Evolutionary conservation across 2,329 filamentous ascomycete genomes (phyloP).

Genomic region (Colletotrichum magnum): DNA sequence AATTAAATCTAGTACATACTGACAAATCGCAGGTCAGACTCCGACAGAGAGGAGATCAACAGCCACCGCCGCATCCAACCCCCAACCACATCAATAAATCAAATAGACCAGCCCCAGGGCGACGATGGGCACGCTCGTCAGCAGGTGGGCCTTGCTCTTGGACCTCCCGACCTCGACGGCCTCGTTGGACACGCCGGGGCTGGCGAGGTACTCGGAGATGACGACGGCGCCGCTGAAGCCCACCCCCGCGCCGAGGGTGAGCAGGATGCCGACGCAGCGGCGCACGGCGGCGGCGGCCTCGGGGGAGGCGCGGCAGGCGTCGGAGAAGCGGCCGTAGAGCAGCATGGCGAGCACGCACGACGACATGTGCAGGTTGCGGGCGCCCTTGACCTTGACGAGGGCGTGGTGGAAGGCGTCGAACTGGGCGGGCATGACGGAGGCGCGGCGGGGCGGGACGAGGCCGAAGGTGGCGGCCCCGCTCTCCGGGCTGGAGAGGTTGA

Average conservation of each 20-base stretch:
- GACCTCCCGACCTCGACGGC: constrained; percentile 23
- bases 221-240: constrained; percentile 32
- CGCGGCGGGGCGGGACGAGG: constrained; percentile 23
- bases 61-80: no score
- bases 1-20: not conserved
- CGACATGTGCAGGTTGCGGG: constrained; percentile 37
- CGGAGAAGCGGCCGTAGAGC: constrained; percentile 29
- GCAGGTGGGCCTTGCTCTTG: constrained; percentile 25
- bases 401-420: constrained; percentile 38
- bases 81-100: constrained; percentile 1
- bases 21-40: not conserved
- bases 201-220: constrained; percentile 23
- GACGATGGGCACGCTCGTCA: constrained; percentile 28
- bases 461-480: constrained; percentile 33
- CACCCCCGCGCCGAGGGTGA: constrained; percentile 26
- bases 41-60: not conserved
- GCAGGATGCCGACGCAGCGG: constrained; percentile 29
- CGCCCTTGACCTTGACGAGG: constrained; percentile 37
- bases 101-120: constrained; percentile 25
- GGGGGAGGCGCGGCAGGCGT: constrained; percentile 30
- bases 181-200: constrained; percentile 9
- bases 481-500: constrained; percentile 34
- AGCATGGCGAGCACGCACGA: constrained; percentile 24
- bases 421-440: constrained; percentile 21
- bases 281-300: constrained; percentile 20